These are phyloP conservation scores for Solanum habrochaites DNA, from an alignment of 257 asterid genomes.

Conservation along the genomic window DNA sequence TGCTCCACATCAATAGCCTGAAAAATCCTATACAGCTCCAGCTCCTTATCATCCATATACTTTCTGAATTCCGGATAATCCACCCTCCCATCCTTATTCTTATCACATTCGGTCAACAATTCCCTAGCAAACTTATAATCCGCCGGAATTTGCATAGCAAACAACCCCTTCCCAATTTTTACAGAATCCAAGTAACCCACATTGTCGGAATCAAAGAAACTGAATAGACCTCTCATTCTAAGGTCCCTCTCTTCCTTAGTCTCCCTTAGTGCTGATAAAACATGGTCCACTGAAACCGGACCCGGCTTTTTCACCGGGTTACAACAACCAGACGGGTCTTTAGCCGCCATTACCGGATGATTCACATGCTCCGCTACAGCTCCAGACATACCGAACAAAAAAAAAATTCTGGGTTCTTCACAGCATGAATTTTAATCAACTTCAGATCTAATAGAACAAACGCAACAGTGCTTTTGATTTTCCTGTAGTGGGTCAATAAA, in stretches of 20 bases:
- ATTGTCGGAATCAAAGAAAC: slow-evolving; percentile 62
- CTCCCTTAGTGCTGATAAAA: slow-evolving; percentile 70
- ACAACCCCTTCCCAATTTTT: slow-evolving; percentile 72
- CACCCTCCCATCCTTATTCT: slow-evolving; percentile 86
- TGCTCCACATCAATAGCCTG: slow-evolving; percentile 97
- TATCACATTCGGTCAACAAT: slow-evolving; percentile 71
- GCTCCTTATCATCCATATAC: slow-evolving; percentile 98
- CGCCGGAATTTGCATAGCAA: slow-evolving; percentile 83
- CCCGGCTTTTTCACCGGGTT: slow-evolving; percentile 82
- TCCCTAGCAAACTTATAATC: slow-evolving; percentile 97
- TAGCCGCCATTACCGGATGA: slow-evolving; percentile 32
- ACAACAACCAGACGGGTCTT: slow-evolving; percentile 52
- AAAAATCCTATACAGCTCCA: slow-evolving; percentile 81
- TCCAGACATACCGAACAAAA: slow-evolving; percentile 25
- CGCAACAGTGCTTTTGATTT: neutral
- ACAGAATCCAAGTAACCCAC: slow-evolving; percentile 65
- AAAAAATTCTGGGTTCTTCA: neutral
- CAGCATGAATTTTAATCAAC: neutral
- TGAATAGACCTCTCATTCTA: slow-evolving; percentile 61
- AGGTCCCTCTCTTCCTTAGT: slow-evolving; percentile 73
- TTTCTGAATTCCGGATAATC: slow-evolving; percentile 85
- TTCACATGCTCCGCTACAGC: slow-evolving; percentile 34
- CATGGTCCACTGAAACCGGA: slow-evolving; percentile 82
- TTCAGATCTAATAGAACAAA: slow-evolving; percentile 20
- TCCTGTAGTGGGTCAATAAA: neutral